Conservation (phyloP, 176 grass and related monocot genomes). For the Poa annua region DNA sequence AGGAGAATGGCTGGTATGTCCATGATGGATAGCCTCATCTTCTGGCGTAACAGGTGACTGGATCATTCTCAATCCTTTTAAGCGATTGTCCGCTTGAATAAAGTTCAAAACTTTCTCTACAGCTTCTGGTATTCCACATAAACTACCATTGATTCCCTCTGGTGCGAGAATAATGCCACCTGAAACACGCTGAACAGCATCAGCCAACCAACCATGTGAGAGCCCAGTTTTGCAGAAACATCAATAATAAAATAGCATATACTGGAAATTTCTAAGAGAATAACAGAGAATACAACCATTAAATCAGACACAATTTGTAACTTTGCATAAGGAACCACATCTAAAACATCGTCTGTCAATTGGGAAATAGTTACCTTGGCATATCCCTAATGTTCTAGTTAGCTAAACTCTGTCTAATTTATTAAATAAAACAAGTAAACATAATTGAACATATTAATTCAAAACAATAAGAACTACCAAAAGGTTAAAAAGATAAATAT, state of each 20-base stretch:
- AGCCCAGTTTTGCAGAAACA: slow-evolving; percentile 17
- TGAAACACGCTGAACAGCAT: slow-evolving; percentile 87
- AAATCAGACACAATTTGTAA: background rate
- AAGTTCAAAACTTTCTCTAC: slow-evolving; percentile 79
- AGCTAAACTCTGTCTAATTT: background rate
- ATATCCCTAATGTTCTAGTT: background rate
- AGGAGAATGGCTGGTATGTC: slow-evolving; percentile 81
- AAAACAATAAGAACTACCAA: background rate
- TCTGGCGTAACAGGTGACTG: slow-evolving; percentile 93
- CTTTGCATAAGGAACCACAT: background rate
- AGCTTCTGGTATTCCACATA: slow-evolving; percentile 73
- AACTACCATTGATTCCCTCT: slow-evolving; percentile 93
- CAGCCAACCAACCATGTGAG: slow-evolving; percentile 43
- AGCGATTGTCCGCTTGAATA: slow-evolving; percentile 74
- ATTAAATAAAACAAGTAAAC: background rate
- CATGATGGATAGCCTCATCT: slow-evolving; percentile 95
- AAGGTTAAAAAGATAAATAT: background rate
- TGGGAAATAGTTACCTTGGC: background rate
- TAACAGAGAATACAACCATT: background rate
- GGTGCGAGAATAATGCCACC: slow-evolving; percentile 96
- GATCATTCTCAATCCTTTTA: slow-evolving; percentile 79
- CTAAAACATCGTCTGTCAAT: background rate
- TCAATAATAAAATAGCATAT: background rate
- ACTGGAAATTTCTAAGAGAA: background rate
- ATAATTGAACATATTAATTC: background rate